Percentiles rank a stretch among this genome's conserved stretches.
Evolutionary conservation across 805 yeast species (phyloP).

Genomic region (Candida boleticola): DNA sequence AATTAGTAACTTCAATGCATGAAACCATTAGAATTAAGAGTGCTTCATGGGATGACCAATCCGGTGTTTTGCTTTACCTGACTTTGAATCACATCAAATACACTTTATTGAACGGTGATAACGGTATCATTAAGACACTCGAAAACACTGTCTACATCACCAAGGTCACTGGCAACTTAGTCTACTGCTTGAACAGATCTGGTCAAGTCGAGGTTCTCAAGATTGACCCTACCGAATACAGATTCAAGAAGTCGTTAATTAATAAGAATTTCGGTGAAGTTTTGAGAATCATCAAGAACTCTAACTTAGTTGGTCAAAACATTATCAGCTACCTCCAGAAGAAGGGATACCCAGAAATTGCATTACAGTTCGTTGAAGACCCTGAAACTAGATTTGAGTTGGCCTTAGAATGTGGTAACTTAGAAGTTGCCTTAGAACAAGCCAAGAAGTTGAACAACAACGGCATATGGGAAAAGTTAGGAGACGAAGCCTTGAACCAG

Average conservation of each 20-base stretch:
- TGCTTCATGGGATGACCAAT: constrained; percentile 91
- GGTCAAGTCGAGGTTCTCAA: constrained; percentile 77
- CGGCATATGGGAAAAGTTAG: constrained; percentile 76
- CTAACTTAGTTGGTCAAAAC: constrained; percentile 95
- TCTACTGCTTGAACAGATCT: constrained; percentile 78
- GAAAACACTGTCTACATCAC: constrained; percentile 84
- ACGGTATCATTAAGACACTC: constrained; percentile 89
- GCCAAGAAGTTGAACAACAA: constrained; percentile 73
- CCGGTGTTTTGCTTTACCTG: constrained; percentile 86
- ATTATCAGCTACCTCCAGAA: constrained; percentile 93
- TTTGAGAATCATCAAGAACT: constrained; percentile 77
- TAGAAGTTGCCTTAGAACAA: constrained; percentile 82
- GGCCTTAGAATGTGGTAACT: constrained; percentile 90
- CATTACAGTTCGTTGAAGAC: constrained; percentile 94
- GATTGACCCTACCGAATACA: constrained; percentile 95
- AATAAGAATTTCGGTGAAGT: constrained; percentile 91
- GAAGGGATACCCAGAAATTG: constrained; percentile 96
- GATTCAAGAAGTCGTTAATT: constrained; percentile 90
- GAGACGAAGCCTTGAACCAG: constrained; percentile 82
- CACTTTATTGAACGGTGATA: constrained; percentile 89
- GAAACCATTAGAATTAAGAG: constrained; percentile 96
- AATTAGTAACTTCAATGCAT: constrained; percentile 78
- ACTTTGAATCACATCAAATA: constrained; percentile 96
- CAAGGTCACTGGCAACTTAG: constrained; percentile 64
- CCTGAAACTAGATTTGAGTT: constrained; percentile 94